Evolutionary conservation across 495 filamentous ascomycete genomes (phyloP).

Genomic region (Aspergillus cavernicola): DNA sequence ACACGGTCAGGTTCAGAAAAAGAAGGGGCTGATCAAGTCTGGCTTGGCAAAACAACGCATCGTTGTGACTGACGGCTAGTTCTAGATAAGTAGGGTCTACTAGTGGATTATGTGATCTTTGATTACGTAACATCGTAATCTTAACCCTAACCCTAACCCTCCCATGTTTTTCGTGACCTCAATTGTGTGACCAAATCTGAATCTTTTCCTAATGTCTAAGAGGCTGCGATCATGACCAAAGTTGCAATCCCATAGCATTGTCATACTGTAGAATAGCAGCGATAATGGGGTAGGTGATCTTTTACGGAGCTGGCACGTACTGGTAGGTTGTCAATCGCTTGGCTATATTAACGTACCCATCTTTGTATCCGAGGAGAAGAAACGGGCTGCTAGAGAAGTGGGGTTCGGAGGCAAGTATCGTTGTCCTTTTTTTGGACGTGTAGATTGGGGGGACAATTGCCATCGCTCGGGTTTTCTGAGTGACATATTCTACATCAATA

Average conservation of each 20-base stretch:
- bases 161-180: background rate
- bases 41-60: slow-evolving; percentile 3
- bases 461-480: background rate
- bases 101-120: slow-evolving; percentile 6
- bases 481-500: slow-evolving; percentile 13
- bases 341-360: too few species aligned
- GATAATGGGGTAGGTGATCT: too few species aligned
- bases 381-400: too few species aligned
- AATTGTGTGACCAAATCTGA: too few species aligned
- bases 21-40: background rate
- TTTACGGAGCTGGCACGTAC: too few species aligned
- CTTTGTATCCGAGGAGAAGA: too few species aligned
- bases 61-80: background rate
- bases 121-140: background rate
- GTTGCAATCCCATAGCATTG: too few species aligned
- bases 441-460: background rate
- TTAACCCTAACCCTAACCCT: slow-evolving; percentile 3
- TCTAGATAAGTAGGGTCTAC: slow-evolving; percentile 7
- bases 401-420: too few species aligned
- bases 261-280: too few species aligned
- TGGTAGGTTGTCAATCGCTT: too few species aligned
- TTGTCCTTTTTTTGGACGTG: background rate
- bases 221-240: too few species aligned
- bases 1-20: background rate
- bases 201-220: too few species aligned